phyloP scores from a whole-genome alignment of 768 basidiomycete genomes.

The Russula foetens region DNA sequence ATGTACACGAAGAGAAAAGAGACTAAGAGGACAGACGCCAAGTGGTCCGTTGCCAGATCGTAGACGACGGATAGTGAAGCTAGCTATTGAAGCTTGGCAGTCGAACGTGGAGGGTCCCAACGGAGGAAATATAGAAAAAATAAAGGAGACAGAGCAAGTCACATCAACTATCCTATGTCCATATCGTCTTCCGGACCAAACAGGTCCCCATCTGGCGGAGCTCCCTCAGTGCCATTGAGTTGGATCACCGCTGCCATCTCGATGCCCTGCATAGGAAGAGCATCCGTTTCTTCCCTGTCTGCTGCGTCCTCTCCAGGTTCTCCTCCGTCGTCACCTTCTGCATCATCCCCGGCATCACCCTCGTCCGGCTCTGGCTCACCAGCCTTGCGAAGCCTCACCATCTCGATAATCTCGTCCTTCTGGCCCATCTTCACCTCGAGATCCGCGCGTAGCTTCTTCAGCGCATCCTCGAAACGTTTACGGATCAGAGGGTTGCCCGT shows the following conservation, averaged over 20 bases:
- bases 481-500: slow-evolving; percentile 83
- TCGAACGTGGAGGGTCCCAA: too few relatives aligned
- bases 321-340: slow-evolving; percentile 29
- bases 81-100: too few relatives aligned
- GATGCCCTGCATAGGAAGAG: slow-evolving; percentile 7
- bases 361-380: slow-evolving; percentile 43
- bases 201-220: slow-evolving; percentile 13
- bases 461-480: slow-evolving; percentile 90
- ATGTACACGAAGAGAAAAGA: too few relatives aligned
- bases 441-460: slow-evolving; percentile 82
- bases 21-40: too few relatives aligned
- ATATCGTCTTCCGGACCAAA: slow-evolving; percentile 22
- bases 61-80: too few relatives aligned
- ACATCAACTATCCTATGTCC: slow-evolving; percentile 24
- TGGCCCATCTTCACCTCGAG: slow-evolving; percentile 78
- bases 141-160: too few relatives aligned
- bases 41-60: too few relatives aligned
- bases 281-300: slow-evolving; percentile 23
- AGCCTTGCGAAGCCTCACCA: slow-evolving; percentile 62
- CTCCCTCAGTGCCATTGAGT: slow-evolving; percentile 11
- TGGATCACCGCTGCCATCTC: slow-evolving; percentile 10
- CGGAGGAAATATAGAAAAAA: too few relatives aligned
- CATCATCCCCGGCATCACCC: slow-evolving; percentile 29
- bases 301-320: slow-evolving; percentile 27
- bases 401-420: slow-evolving; percentile 72